These are phyloP conservation scores for Elaphomyces granulatus DNA, from an alignment of 495 filamentous ascomycete genomes.

Conservation along the genomic window DNA sequence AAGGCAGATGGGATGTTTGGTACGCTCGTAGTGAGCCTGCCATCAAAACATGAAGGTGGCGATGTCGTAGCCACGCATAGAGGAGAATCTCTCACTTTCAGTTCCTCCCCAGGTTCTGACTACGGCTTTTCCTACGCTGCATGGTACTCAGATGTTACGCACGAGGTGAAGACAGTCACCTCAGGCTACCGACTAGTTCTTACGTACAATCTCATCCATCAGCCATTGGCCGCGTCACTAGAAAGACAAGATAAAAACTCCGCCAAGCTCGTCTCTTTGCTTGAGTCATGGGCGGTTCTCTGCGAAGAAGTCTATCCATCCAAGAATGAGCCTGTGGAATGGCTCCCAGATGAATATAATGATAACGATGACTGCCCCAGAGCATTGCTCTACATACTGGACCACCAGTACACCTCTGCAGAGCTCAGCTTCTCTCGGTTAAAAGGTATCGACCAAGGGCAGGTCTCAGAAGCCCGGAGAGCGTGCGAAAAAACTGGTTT, in stretches of 20 bases:
- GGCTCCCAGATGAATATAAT: too few species aligned
- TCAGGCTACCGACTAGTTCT: conserved; percentile 38
- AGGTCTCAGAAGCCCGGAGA: conserved; percentile 14
- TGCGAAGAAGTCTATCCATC: too few species aligned
- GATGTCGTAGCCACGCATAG: conserved; percentile 32
- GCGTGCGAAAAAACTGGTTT: conserved; percentile 20
- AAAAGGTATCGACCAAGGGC: conserved; percentile 26
- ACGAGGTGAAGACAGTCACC: conserved; percentile 36
- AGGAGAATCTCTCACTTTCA: conserved; percentile 19
- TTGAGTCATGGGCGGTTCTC: conserved; percentile 11
- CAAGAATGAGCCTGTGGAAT: too few species aligned
- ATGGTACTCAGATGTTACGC: conserved; percentile 42
- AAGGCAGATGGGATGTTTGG: conserved; percentile 43
- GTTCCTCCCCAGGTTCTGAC: conserved; percentile 16
- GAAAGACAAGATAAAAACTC: conserved; percentile 4
- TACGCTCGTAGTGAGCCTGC: conserved; percentile 39
- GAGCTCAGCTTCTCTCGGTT: conserved; percentile 22
- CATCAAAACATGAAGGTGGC: conserved; percentile 38
- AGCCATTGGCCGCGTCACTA: conserved; percentile 4
- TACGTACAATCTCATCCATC: conserved; percentile 39
- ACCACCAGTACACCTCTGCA: conserved; percentile 34
- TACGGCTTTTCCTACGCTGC: conserved; percentile 25
- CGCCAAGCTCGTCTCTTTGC: conserved; percentile 10
- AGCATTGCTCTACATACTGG: conserved; percentile 25
- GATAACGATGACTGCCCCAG: background rate